phyloP scores from a whole-genome alignment of 495 filamentous ascomycete species.

The Hypoxylon rickii region DNA sequence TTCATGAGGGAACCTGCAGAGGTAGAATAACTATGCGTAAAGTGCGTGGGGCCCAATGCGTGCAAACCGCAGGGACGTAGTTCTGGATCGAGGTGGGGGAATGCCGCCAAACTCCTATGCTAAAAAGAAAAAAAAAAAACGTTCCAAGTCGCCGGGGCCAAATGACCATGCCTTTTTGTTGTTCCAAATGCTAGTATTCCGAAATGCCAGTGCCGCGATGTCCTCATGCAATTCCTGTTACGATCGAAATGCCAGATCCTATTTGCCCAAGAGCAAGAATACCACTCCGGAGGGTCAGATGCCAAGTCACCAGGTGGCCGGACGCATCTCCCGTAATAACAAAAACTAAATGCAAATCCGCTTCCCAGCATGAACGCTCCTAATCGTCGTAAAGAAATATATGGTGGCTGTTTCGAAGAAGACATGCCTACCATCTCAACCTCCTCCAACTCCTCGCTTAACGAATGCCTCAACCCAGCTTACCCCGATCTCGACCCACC shows the following conservation, averaged over 20 bases:
- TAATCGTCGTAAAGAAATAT: constrained; percentile 17
- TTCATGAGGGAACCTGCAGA: too few relatives aligned
- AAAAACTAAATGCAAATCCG: constrained; percentile 8
- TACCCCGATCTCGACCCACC: too few relatives aligned
- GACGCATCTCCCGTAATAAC: neutral
- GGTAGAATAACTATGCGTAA: too few relatives aligned
- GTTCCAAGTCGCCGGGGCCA: constrained; percentile 4
- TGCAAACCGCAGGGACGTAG: too few relatives aligned
- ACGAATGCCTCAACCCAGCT: too few relatives aligned
- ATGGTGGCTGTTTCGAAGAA: neutral
- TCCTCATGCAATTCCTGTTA: constrained; percentile 15
- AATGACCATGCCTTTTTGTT: constrained; percentile 11
- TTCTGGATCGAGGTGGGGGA: neutral
- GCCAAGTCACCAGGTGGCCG: neutral
- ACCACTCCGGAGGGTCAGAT: too few relatives aligned
- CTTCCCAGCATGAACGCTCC: constrained; percentile 1
- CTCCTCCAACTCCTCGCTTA: neutral
- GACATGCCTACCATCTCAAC: neutral
- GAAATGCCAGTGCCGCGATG: constrained; percentile 14
- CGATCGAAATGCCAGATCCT: constrained; percentile 14
- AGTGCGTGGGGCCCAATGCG: too few relatives aligned
- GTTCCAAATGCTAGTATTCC: constrained; percentile 13
- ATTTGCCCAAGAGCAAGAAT: constrained; percentile 8
- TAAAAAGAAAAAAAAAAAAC: neutral
- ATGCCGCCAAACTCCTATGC: constrained; percentile 16